Evolutionary conservation across 1,139 yeast genomes (phyloP), one percentile per base, ranked within the genome.

Genomic region (Scheffersomyces quercinus): DNA sequence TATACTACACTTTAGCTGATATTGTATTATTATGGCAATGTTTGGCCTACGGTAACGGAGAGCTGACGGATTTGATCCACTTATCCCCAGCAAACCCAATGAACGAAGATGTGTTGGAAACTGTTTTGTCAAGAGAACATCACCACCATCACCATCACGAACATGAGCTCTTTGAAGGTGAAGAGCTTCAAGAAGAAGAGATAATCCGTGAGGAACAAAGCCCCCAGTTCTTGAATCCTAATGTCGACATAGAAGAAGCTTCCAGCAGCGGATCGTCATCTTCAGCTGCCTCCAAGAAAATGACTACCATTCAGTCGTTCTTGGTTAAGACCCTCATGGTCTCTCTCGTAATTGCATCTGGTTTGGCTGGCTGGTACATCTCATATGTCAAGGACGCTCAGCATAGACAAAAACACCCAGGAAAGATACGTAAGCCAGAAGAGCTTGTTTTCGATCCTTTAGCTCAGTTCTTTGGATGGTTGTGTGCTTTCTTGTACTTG

Each of bases 1-100:
- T 91, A 0, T 93, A 91, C 65, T 93, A 93, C 62, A 90, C 98
- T 0, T 65, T 87, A 29, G 98, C 98, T 0, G 99, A 93, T 67
- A 66, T 90, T 5, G 85, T 90, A 2, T 74, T 91, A 45, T 73
- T 90, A 39, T 75, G 84, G 67, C 98, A 91, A 64, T 88, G 96
- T 56, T 69, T 88, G 42, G 79, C 79, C 43, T 91, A 91, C 61
- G 81, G 81, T 24, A 60, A 71, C 36, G 86, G 88, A 8, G 72
- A 73, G 42, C 70, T 76, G 49, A 82, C 88, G 5, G 96, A 88
- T 56, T 83, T 83, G 29, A 83, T 85, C 36, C 97, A 88, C 63
- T 71, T 89, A 41, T 85, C 93, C 1, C 97, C 97, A 0, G 96
- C 96, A 0, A 88, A 88, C 52, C 97, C 97, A 3, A 68, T 89